phyloP scores from a whole-genome alignment of 768 basidiomycete genomes.

The Lepiota brunneoincarnata region DNA sequence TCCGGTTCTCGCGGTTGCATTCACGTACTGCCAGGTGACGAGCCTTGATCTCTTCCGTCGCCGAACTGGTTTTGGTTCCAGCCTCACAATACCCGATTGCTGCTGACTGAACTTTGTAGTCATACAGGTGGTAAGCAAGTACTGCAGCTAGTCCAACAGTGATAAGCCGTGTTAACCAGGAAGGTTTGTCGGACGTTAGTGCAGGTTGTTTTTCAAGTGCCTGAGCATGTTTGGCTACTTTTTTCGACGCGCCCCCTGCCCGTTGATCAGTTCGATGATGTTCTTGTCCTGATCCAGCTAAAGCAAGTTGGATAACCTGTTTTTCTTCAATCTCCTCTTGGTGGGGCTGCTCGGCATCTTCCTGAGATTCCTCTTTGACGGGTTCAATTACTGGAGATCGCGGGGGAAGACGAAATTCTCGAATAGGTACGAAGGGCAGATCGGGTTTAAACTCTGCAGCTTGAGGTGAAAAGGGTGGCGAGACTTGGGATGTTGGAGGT shows the following conservation, averaged over 20 bases:
- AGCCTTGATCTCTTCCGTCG: constrained; percentile 46
- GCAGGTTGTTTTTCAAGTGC: constrained; percentile 8
- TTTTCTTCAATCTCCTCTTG: constrained; percentile 11
- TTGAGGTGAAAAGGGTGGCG: constrained; percentile 22
- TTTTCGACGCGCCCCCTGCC: constrained; percentile 29
- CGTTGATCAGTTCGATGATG: constrained; percentile 10
- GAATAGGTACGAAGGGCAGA: constrained; percentile 14
- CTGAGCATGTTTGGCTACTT: constrained; percentile 33
- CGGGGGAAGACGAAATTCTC: constrained; percentile 1
- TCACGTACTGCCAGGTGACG: constrained; percentile 44
- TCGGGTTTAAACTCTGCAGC: constrained; percentile 17
- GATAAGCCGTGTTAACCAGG: constrained; percentile 39
- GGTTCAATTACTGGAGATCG: constrained; percentile 3
- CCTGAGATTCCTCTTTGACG: constrained; percentile 1
- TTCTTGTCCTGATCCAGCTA: constrained; percentile 6
- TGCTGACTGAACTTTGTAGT: constrained; percentile 67
- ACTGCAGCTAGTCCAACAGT: constrained; percentile 32
- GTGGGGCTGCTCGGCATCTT: constrained; percentile 13
- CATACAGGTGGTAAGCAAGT: constrained; percentile 31
- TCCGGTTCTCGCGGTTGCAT: constrained; percentile 58
- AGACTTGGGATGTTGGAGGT: constrained; percentile 38
- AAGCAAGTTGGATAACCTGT: constrained; percentile 3
- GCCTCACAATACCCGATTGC: constrained; percentile 76
- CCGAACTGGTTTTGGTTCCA: constrained; percentile 55
- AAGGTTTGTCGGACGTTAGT: constrained; percentile 11